These are phyloP conservation scores for Carex myosuroides DNA, from an alignment of 176 grass and related monocot species.

Conservation along the genomic window DNA sequence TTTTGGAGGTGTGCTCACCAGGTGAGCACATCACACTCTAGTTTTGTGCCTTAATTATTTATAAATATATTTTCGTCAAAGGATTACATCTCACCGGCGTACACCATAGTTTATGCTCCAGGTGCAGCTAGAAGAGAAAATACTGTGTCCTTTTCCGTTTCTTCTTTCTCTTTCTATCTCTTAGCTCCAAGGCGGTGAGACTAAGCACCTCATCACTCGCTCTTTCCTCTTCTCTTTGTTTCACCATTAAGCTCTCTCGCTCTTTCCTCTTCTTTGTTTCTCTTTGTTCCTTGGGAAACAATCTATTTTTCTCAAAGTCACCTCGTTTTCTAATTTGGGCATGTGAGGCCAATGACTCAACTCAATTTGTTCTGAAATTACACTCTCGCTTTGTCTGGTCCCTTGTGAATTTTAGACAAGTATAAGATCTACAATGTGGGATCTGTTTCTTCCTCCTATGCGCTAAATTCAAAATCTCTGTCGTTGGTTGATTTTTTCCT, in stretches of 20 bases:
- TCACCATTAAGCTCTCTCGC: background rate
- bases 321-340: background rate
- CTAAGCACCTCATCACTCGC: constrained; percentile 10
- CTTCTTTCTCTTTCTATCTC: constrained; percentile 9
- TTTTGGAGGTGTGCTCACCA: no score
- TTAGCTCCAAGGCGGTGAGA: constrained; percentile 31
- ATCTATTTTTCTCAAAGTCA: background rate
- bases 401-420: background rate
- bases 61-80: no score
- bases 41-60: no score
- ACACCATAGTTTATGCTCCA: background rate
- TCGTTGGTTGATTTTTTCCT: background rate
- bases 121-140: background rate
- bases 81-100: background rate
- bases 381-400: background rate
- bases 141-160: background rate
- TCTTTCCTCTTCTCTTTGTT: background rate
- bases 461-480: background rate
- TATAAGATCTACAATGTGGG: constrained; percentile 56
- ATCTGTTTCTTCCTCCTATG: constrained; percentile 26
- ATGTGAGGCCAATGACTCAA: background rate
- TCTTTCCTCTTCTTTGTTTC: background rate
- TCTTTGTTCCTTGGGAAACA: background rate
- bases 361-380: background rate
- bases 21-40: no score